Conservation (phyloP, 202 grass and related monocot genomes). For the Hordeum pubiflorum region DNA sequence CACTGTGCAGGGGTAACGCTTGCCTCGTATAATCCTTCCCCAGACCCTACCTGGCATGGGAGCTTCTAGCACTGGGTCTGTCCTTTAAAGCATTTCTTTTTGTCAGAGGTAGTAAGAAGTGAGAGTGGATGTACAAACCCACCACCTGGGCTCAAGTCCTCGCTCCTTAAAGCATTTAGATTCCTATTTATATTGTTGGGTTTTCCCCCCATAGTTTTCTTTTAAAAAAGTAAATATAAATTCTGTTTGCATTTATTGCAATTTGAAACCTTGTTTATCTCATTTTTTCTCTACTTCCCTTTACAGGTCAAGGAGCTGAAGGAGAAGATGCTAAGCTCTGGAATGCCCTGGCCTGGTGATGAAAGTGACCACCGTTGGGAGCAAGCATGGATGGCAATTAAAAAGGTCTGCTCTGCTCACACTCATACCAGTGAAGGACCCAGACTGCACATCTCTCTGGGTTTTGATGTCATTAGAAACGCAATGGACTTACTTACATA, state of each 20-base stretch:
- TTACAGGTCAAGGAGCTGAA: constrained; percentile 80
- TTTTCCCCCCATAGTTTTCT: not conserved
- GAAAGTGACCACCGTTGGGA: constrained; percentile 80
- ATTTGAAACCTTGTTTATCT: constrained; percentile 13
- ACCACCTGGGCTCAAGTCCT: not conserved
- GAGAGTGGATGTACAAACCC: not conserved
- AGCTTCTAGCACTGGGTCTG: too few species aligned
- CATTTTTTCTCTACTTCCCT: not conserved
- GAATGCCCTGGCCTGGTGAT: constrained; percentile 95
- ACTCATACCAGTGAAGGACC: not conserved
- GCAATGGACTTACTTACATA: not conserved
- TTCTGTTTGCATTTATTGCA: not conserved
- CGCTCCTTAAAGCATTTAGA: not conserved
- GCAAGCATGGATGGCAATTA: constrained; percentile 91
- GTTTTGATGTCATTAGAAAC: not conserved
- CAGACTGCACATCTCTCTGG: not conserved
- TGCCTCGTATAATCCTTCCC: too few species aligned
- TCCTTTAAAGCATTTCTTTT: not conserved
- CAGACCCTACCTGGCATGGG: too few species aligned
- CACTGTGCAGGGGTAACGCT: too few species aligned
- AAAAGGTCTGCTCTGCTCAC: constrained; percentile 53
- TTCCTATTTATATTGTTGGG: not conserved
- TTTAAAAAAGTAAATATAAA: not conserved
- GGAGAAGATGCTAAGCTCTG: constrained; percentile 69
- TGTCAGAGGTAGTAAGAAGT: not conserved